Evolutionary conservation across 768 basidiomycete species (phyloP), one percentile per base, ranked within the genome.

Genomic region (Mycena sanguinolenta): DNA sequence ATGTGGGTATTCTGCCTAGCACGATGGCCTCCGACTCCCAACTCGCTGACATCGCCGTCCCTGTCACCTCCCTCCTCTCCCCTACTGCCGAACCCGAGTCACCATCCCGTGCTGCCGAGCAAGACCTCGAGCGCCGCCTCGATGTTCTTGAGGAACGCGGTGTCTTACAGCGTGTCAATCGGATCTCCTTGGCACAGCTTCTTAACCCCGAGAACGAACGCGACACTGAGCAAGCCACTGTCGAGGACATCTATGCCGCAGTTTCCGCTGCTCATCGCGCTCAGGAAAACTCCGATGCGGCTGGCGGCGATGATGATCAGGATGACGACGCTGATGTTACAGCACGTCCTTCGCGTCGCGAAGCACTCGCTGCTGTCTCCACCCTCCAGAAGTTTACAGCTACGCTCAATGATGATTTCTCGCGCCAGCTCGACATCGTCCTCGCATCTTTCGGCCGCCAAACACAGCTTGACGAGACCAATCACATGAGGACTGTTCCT

Each of bases 291-390:
- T 32, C 66, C 2, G 66, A 67, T 25, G 66, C 49, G 12, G 58
- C 38, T 4, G 58, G 66, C 54, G 88, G n/a, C 83, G 83, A 71
- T 14, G 14, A 38, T 38, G 36, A 38, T 14, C 6, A 7, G 6
- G 36, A 38, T 38, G 36, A 38, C 14, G 36, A n/a, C n/a, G n/a
- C n/a, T n/a, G n/a, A n/a, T n/a, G n/a, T n/a, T n/a, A n/a, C n/a
- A n/a, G n/a, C n/a, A n/a, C n/a, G n/a, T n/a, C n/a, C n/a, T n/a
- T n/a, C n/a, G n/a, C n/a, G n/a, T n/a, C n/a, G n/a, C n/a, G n/a
- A n/a, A n/a, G n/a, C n/a, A n/a, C n/a, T n/a, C n/a, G n/a, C n/a
- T n/a, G n/a, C n/a, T n/a, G n/a, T n/a, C n/a, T n/a, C n/a, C n/a
- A n/a, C n/a, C n/a, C n/a, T n/a, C n/a, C n/a, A n/a, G n/a, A n/a